Evolutionary conservation across 345 rosid genomes (phyloP), one percentile per base, ranked within the genome.

Genomic region (Dovyalis caffra): DNA sequence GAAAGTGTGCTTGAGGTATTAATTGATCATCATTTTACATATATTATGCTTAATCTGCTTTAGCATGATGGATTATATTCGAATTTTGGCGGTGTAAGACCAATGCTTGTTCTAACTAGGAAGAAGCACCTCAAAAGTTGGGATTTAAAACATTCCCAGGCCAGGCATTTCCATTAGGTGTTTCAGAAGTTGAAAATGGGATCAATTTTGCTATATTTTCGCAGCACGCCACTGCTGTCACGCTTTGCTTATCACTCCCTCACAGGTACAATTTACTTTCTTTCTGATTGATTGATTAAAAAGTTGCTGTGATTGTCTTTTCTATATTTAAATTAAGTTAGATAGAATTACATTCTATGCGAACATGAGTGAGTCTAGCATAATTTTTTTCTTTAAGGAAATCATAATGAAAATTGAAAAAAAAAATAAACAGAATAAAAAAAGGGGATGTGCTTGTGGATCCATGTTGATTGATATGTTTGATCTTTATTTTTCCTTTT

Each of bases 131-230:
- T 38, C 61, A 72, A 37, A 83, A 84, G 86, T 70, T 85, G 58
- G 88, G 49, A 64, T 83, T 89, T 5, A 85, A 79, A 69, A 82
- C 77, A 58, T 92, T 80, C 43, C 86, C 89, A 31, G 99, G 99
- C 65, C 92, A 89, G 83, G 79, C 86, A 43, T 89, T 82, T 85
- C 99, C 97, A 37, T 77, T 95, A 15, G 99, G 99, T 25, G 93
- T 87, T 12, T 89, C 97, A 3, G 86, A 90, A 89, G 87, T 85
- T 64, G 88, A 88, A 21, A 88, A 82, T 6, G 95, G 99, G 74
- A 87, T 90, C 82, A 95, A 92, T 70, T 95, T 95, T 84, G 86
- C 97, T 62, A 77, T 92, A 63, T 95, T 91, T 83, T 92, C 95
- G 26, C 97, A 89, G 82, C 87, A 91, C 75, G 97, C 97, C 8